Conservation (phyloP, 2,329 filamentous ascomycete genomes). For the Colletotrichum australisinense region DNA sequence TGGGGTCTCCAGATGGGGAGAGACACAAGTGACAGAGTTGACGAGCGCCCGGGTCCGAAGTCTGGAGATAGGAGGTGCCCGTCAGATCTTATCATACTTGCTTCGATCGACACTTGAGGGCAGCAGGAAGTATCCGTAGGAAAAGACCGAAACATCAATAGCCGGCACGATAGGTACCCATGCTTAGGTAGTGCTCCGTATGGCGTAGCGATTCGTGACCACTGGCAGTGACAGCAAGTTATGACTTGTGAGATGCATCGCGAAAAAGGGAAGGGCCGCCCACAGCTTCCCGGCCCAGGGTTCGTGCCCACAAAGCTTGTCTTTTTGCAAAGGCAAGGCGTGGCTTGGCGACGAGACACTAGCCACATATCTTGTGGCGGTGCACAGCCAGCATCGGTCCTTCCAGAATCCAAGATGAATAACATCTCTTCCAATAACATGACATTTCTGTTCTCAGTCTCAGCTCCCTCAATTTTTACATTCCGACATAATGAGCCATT, state of each 20-base stretch:
- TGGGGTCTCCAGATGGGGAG: background rate
- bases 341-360: background rate
- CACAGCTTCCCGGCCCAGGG: constrained; percentile 8
- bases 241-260: background rate
- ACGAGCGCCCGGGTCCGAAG: background rate
- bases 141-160: background rate
- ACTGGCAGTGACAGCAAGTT: background rate
- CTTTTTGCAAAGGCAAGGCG: background rate
- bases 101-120: background rate
- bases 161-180: too few species aligned
- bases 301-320: constrained; percentile 26
- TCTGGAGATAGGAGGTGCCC: background rate
- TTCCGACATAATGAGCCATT: background rate
- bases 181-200: too few species aligned
- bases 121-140: background rate
- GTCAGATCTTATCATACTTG: background rate
- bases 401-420: too few species aligned
- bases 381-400: background rate
- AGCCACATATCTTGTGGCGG: background rate
- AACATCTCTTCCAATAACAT: too few species aligned
- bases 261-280: background rate
- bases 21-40: background rate
- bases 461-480: background rate
- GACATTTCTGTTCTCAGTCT: background rate
- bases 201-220: background rate